A percentile compares a stretch with the other conserved stretches of the same genome.
phyloP scores from a whole-genome alignment of 2,329 filamentous ascomycete species.

The Parascedosporium putredinis region DNA sequence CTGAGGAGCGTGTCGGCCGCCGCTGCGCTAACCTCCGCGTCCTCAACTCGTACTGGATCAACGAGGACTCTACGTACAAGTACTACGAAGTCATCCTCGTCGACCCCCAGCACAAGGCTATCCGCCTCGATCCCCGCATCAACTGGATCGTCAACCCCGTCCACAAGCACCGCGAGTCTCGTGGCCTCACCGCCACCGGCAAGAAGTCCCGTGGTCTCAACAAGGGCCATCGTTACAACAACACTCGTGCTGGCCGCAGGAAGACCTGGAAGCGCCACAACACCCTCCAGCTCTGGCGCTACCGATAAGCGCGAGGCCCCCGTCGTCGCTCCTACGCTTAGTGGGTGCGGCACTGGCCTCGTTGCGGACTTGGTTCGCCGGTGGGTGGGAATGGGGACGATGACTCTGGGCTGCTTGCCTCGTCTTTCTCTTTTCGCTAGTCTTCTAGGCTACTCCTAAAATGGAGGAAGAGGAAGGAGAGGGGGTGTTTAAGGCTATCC shows the following conservation, averaged over 20 bases:
- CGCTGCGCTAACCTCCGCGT: conserved; percentile 98
- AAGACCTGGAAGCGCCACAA: conserved; percentile 99
- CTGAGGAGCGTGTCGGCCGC: conserved; percentile 99
- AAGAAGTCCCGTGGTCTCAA: conserved; percentile 99
- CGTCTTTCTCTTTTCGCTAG: not conserved
- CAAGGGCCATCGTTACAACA: conserved; percentile 99
- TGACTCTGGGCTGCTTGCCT: not conserved
- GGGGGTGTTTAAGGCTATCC: too few species aligned
- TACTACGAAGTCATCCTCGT: conserved; percentile 99
- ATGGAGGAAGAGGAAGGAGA: not conserved
- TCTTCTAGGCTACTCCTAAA: not conserved
- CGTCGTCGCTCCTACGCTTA: not conserved
- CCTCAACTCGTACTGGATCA: conserved; percentile 99
- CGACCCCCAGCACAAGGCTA: conserved; percentile 99
- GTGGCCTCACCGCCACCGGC: conserved; percentile 95
- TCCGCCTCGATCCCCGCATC: conserved; percentile 97
- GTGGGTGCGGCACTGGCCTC: not conserved
- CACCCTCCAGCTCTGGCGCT: conserved; percentile 97
- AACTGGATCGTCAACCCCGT: conserved; percentile 99
- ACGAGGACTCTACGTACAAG: conserved; percentile 99
- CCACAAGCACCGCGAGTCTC: conserved; percentile 99
- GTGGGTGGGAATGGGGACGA: not conserved
- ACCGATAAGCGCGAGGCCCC: conserved; percentile 55
- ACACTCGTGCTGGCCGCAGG: conserved; percentile 91
- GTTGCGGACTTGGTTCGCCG: not conserved